Conservation (phyloP, 2,329 filamentous ascomycete genomes). For the Penicillium corylophilum region DNA sequence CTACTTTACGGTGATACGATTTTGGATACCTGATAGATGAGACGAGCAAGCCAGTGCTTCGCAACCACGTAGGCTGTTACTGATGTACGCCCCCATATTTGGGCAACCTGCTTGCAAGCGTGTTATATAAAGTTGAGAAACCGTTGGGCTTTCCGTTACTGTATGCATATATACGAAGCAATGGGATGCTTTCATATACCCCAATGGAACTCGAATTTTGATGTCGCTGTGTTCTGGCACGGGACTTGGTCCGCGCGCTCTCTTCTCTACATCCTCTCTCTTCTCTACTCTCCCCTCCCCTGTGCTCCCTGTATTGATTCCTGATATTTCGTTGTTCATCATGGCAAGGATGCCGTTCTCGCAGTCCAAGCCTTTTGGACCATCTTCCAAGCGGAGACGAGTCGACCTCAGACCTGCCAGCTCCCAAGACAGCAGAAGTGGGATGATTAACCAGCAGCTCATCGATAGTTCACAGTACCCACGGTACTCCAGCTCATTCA, state of each 20-base stretch:
- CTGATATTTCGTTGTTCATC: background rate
- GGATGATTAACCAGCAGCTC: conserved; percentile 24
- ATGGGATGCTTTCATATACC: conserved; percentile 19
- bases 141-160: conserved; percentile 14
- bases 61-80: conserved; percentile 2
- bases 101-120: conserved; percentile 7
- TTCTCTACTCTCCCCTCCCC: background rate
- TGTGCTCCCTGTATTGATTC: background rate
- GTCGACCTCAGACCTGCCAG: conserved; percentile 3
- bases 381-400: conserved; percentile 11
- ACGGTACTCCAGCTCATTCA: conserved; percentile 2
- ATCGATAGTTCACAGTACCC: conserved; percentile 23
- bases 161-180: conserved; percentile 29
- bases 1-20: conserved; percentile 12
- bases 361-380: conserved; percentile 9
- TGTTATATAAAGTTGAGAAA: conserved; percentile 6
- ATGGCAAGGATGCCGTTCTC: conserved; percentile 20
- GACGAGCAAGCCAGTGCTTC: conserved; percentile 5
- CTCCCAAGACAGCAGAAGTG: conserved; percentile 7
- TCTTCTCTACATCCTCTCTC: background rate
- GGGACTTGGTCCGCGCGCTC: conserved; percentile 8
- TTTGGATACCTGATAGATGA: conserved; percentile 19
- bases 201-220: background rate
- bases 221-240: background rate
- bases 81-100: conserved; percentile 1